Conservation (phyloP, 2,329 filamentous ascomycete species). For the Penicillium aurantiogriseum region DNA sequence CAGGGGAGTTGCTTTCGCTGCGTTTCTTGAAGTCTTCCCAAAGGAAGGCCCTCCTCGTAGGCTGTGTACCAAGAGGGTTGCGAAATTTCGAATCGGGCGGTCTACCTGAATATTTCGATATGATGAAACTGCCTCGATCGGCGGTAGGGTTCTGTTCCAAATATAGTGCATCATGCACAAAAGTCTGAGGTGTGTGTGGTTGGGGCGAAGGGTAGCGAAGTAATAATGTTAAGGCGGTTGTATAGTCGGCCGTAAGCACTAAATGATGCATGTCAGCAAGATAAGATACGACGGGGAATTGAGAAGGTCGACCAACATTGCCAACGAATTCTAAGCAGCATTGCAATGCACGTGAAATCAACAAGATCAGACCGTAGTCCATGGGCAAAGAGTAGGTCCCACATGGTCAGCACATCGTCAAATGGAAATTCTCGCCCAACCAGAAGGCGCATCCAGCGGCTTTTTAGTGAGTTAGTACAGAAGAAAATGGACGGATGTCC, state of each 20-base stretch:
- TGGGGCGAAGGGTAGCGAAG: slow-evolving; percentile 75
- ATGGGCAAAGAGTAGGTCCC: slow-evolving; percentile 88
- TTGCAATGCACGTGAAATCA: slow-evolving; percentile 87
- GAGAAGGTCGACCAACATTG: slow-evolving; percentile 58
- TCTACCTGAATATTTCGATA: slow-evolving; percentile 49
- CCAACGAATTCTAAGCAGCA: slow-evolving; percentile 91
- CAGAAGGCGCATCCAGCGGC: slow-evolving; percentile 88
- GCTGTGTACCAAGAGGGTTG: slow-evolving; percentile 21
- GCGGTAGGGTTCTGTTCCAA: slow-evolving; percentile 45
- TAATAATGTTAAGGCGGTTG: slow-evolving; percentile 74
- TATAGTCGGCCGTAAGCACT: slow-evolving; percentile 88
- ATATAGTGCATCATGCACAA: slow-evolving; percentile 78
- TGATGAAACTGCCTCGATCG: slow-evolving; percentile 45
- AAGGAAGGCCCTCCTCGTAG: slow-evolving; percentile 23
- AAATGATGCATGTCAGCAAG: slow-evolving; percentile 19
- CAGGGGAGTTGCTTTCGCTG: slow-evolving; percentile 36
- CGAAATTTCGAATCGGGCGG: slow-evolving; percentile 37
- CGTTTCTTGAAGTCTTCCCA: slow-evolving; percentile 31
- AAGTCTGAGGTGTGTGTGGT: slow-evolving; percentile 68
- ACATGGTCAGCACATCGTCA: slow-evolving; percentile 76
- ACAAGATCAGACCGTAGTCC: slow-evolving; percentile 77
- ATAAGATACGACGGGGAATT: slow-evolving; percentile 5
- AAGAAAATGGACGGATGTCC: background rate
- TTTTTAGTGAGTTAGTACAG: slow-evolving; percentile 35
- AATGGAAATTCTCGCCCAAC: slow-evolving; percentile 94